Base-by-base conservation (phyloP, 2,329 filamentous ascomycete species). In the Colletotrichum higginsianum region DNA sequence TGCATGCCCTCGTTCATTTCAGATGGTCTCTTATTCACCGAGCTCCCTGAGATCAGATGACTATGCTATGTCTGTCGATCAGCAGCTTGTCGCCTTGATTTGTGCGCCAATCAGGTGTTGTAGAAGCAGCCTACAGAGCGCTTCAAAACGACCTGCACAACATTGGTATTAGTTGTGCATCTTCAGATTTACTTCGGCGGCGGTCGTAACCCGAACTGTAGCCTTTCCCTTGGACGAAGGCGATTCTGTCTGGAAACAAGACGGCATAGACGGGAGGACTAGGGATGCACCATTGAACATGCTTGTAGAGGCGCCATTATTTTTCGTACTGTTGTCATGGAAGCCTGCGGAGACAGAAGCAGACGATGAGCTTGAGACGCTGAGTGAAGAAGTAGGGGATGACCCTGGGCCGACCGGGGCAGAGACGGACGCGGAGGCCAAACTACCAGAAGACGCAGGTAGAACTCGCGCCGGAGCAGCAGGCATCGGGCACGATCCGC, bases 401-500 rank as follows among this genome's bases (percentile, higher is more conserved):
- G 56, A 11, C 35, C 21, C 21, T 15, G 18, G 18, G 12, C 35
- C 53, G 3, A 13, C 15, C 1, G 46, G 8, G 16, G 35, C 61
- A 53, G 47, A 44, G 46, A 2, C 35, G 1, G 53, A 52, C 3
- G 53, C 21, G 21, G 55, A 35, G 21, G n/a, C 65, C 21, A 38
- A 40, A 12, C 49, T 38, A 15, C 26, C 49, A 9, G 65, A 47
- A 18, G 64, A 23, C 47, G 56, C 13, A 16, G 56, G n/a, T 2
- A 35, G 44, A 8, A 38, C 23, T 8, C 13, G 35, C 7, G 30
- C 56, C 8, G 64, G 64, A 7, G 56, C 38, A 21, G 65, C 12
- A 4, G 47, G 56, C n/a, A 67, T 63, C 21, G 47, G 61, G 61
- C 61, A 63, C 9, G 61, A 63, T 6, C 30, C 61, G 9, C 38